Evolutionary conservation across 2,329 filamentous ascomycete species (phyloP).

Genomic region (Venturia aucupariae): DNA sequence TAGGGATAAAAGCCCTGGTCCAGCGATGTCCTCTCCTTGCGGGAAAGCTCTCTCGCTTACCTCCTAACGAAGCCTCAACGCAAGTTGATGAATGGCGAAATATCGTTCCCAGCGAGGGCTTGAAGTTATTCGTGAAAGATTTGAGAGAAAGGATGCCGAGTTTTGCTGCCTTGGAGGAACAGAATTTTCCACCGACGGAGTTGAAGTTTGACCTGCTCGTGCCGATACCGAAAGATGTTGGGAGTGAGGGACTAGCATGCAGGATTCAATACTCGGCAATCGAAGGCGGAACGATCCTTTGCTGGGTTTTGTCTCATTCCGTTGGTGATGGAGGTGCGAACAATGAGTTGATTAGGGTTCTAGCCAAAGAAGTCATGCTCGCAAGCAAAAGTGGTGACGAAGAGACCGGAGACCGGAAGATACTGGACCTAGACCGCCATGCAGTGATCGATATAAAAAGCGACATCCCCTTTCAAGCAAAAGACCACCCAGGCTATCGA

Average conservation of each 20-base stretch:
- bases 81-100: slow-evolving; percentile 11
- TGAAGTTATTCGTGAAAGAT: slow-evolving; percentile 5
- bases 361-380: slow-evolving; percentile 2
- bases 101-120: slow-evolving; percentile 5
- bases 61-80: background rate
- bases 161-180: slow-evolving; percentile 4
- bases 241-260: slow-evolving; percentile 8
- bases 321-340: slow-evolving; percentile 7
- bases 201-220: slow-evolving; percentile 11
- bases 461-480: slow-evolving; percentile 2
- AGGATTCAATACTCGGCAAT: slow-evolving; percentile 9
- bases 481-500: slow-evolving; percentile 11
- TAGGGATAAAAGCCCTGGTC: slow-evolving; percentile 8
- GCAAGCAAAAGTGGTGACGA: background rate
- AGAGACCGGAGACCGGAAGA: background rate
- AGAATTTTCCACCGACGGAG: background rate
- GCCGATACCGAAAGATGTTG: slow-evolving; percentile 8
- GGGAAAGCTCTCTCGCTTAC: background rate
- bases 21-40: slow-evolving; percentile 9
- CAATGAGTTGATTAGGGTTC: slow-evolving; percentile 11
- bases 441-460: background rate
- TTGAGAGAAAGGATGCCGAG: background rate
- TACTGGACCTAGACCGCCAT: background rate
- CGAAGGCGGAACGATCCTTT: slow-evolving; percentile 6
- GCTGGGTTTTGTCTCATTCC: slow-evolving; percentile 13